A percentile compares a stretch with the other conserved stretches of the same genome.
phyloP scores from a whole-genome alignment of 2,329 filamentous ascomycete genomes.

The Trichoderma breve region DNA sequence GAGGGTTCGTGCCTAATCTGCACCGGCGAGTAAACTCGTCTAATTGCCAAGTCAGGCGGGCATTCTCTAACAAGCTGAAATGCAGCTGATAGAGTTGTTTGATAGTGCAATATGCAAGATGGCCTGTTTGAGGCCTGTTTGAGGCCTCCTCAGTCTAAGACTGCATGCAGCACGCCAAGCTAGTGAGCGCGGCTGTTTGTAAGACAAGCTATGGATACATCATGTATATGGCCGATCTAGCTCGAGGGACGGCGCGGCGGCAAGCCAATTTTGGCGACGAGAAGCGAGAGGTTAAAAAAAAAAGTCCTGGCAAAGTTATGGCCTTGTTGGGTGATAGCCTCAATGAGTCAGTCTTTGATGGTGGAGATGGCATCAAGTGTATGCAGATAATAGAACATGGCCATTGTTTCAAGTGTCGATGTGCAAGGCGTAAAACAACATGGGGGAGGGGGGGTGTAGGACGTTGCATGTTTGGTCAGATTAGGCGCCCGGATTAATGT shows the following conservation, averaged over 20 bases:
- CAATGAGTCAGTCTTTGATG: background rate
- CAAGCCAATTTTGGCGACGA: constrained; percentile 6
- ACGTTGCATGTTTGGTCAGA: background rate
- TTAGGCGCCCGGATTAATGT: constrained; percentile 9
- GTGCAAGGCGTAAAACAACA: constrained; percentile 1
- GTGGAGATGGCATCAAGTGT: constrained; percentile 5
- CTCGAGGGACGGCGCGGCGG: background rate
- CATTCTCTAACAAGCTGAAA: constrained; percentile 14
- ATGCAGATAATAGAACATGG: background rate
- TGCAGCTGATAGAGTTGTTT: constrained; percentile 3
- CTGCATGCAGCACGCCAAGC: background rate
- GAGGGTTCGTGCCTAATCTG: constrained; percentile 1
- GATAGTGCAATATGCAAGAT: background rate
- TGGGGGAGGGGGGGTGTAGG: background rate
- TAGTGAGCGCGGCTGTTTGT: background rate
- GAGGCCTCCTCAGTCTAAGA: constrained; percentile 4
- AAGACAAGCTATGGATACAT: background rate
- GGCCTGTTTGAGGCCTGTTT: constrained; percentile 7
- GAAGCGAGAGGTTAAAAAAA: constrained; percentile 5
- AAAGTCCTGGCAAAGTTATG: constrained; percentile 5
- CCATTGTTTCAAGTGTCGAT: constrained; percentile 6
- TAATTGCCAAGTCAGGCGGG: background rate
- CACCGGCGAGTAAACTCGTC: background rate
- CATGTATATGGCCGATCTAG: background rate
- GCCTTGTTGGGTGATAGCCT: constrained; percentile 6